Evolutionary conservation across 208 protist species (phyloP), one percentile per base, ranked within the genome.

Genomic region (Leishmania arabica): DNA sequence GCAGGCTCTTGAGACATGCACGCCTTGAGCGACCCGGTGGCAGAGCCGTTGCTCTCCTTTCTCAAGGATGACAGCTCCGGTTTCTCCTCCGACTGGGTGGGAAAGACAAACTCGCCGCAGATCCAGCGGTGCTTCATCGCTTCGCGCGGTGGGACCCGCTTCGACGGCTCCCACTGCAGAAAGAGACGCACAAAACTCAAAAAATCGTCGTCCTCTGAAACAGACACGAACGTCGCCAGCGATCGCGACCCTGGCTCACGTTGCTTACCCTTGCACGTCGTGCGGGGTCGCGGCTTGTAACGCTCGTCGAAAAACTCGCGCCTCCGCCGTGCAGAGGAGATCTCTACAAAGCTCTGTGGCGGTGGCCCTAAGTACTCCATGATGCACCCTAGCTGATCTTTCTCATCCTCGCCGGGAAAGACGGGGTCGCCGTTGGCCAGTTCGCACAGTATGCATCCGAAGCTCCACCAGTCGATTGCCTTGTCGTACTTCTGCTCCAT

Each of bases 361-460:
- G 94, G 99, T 21, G 97, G 92, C 60, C 92, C 95, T 15, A 97
- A 58, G 66, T 92, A 93, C 80, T 97, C 88, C 90, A 95, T 94
- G n/a, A 98, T 96, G 77, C 89, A 96, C 19, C 84, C 83, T 27
- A 97, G 80, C 72, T 98, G 94, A 24, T 97, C 95, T 42, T 89
- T 88, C 40, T 98, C 93, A 72, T 92, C 90, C 31, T 98, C 91
- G 77, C 95, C 96, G 4, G 96, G 88, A 77, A 98, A 98, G 49
- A 99, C 84, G 27, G 98, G 95, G 66, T 93, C 86, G 40, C 96
- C 97, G n/a, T 96, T 98, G 74, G 89, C 93, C 31, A 99, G 95
- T 82, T 99, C 98, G 60, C 94, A 97, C 37, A 98, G 76, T 56
- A 99, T 97, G 88, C 96, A 99, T 2, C 93, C 97, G n/a, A 98